Evolutionary conservation across 345 rosid species (phyloP).

Genomic region (Microcos paniculata): DNA sequence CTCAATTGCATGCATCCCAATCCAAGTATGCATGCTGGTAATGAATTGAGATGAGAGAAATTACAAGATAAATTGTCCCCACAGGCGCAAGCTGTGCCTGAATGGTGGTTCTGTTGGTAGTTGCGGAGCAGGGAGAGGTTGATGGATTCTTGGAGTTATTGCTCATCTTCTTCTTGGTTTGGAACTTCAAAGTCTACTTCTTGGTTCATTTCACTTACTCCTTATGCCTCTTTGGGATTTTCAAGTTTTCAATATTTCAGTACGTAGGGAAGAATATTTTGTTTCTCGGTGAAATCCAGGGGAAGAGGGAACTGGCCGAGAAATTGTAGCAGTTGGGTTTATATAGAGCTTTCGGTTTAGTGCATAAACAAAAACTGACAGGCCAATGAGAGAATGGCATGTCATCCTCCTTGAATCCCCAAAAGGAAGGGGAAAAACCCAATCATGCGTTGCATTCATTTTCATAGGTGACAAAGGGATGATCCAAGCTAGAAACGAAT

Average conservation of each 20-base stretch:
- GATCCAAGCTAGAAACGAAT: no score
- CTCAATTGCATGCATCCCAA: no score
- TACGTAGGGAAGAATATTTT: background rate
- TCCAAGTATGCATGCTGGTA: no score
- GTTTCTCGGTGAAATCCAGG: background rate
- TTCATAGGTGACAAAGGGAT: no score
- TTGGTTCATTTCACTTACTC: background rate
- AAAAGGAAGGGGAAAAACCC: background rate
- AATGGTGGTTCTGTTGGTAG: background rate
- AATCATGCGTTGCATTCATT: no score
- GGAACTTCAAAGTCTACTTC: background rate
- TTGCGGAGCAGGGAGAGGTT: slow-evolving; percentile 7
- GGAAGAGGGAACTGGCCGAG: background rate
- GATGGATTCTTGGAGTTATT: background rate
- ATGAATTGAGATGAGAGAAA: no score
- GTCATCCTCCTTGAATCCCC: background rate
- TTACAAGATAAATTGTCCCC: no score
- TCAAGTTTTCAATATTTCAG: background rate
- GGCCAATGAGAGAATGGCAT: background rate
- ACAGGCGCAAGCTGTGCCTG: slow-evolving; percentile 15
- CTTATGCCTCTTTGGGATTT: background rate
- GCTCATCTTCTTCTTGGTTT: slow-evolving; percentile 5
- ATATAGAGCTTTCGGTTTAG: background rate
- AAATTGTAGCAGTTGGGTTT: no score
- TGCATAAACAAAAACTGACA: background rate